Evolutionary conservation across 2,329 filamentous ascomycete genomes (phyloP), one percentile per base, ranked within the genome.

Genomic region (Phialemonium atrogriseum): DNA sequence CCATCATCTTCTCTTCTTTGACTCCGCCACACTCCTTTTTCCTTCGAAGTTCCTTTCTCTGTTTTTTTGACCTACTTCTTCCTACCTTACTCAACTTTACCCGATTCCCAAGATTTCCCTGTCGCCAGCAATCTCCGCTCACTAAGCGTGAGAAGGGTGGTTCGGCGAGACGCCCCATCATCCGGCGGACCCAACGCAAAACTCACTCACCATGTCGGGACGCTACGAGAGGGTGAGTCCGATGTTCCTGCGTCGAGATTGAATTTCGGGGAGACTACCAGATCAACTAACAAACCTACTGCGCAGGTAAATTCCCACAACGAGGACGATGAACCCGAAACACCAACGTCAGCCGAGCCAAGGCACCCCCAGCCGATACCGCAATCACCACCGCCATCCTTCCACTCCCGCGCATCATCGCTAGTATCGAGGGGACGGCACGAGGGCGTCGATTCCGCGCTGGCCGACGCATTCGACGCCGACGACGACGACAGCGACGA

Each of bases 381-480:
- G 23, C 68, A 62, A 54, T 81, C 77, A 17, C 76, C 77, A 30
- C 77, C 77, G 22, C 89, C 89, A 3, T 95, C 89, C 2, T 96
- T 95, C 59, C 85, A 79, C 55, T 95, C 88, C 27, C 77, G 84
- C 52, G 70, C 81, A 19, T 86, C 86, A 2, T 88, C 84, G 21
- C 72, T 70, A 19, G 56, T 60, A 60, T 61, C 67, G 39, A 55
- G 48, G n/a, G n/a, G n/a, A n/a, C n/a, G n/a, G n/a, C n/a, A n/a
- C n/a, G n/a, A n/a, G n/a, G n/a, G n/a, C 7, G 81, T 86, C 38
- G 79, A 94, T 48, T 70, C 82, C 39, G 80, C 84, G n/a, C 72
- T 98, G 10, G 85, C 84, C 46, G 89, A 96, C 53, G 87, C 91
- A 1, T 98, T 98, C 56, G 89, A 86, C 52, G 77, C 82, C 49